A percentile compares a stretch with the other conserved stretches of the same genome.
Evolutionary conservation across 202 grass and related monocot species (phyloP).

Genomic region (Carex arenaria): DNA sequence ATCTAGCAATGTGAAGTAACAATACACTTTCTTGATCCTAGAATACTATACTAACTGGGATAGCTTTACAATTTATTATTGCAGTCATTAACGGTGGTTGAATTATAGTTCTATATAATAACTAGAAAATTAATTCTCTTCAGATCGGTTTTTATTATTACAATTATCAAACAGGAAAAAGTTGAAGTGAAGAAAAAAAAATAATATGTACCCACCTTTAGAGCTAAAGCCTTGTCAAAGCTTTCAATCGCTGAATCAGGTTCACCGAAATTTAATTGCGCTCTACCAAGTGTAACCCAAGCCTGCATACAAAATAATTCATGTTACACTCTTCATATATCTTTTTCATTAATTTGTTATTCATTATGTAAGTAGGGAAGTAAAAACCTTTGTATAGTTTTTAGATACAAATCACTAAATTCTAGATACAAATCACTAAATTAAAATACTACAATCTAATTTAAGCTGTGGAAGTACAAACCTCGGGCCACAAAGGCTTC

Average conservation of each 20-base stretch:
- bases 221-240: conserved; percentile 59
- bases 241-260: conserved; percentile 70
- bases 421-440: not conserved
- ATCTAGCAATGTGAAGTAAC: not conserved
- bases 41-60: not conserved
- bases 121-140: not conserved
- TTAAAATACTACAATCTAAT: not conserved
- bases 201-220: conserved; percentile 38
- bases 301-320: conserved; percentile 32
- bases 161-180: not conserved
- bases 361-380: not conserved
- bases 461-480: conserved; percentile 3
- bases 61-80: not conserved
- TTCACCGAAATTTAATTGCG: conserved; percentile 89
- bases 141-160: not conserved
- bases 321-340: not conserved
- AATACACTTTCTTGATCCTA: not conserved
- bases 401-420: not conserved
- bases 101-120: not conserved
- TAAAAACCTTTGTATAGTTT: not conserved
- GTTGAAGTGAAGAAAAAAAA: not conserved
- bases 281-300: conserved; percentile 83
- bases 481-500: conserved; percentile 70
- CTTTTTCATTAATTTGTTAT: not conserved
- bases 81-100: not conserved